Evolutionary conservation across 495 filamentous ascomycete genomes (phyloP), one percentile per base, ranked within the genome.

Genomic region (Trichocladium antarcticum): DNA sequence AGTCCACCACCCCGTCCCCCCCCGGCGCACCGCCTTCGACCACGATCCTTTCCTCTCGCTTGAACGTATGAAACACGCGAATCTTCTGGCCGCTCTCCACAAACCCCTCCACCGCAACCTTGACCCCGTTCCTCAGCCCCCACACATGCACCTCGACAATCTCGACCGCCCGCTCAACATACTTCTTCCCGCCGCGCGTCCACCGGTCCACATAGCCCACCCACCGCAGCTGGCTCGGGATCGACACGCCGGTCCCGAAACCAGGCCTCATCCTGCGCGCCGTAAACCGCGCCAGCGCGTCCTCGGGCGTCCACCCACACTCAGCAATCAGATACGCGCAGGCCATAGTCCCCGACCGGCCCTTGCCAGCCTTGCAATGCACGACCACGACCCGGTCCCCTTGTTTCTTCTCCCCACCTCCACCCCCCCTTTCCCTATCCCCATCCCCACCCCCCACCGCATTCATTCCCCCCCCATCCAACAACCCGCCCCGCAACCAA

Each of bases 301-400:
- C 78, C 48, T 84, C 76, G 11, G 79, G 68, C 32, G 73, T 81
- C 89, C 89, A 96, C 16, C 85, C 87, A 54, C 88, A 83, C 60
- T 98, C 84, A 16, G 83, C 80, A 51, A 98, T 93, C 40, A 98
- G 69, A 61, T 95, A 97, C 47, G 80, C 81, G 58, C 85, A 89
- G 17, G 82, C 80, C 58, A 88, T 77, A 0, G 86, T 95, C n/a
- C 92, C 92, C 48, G 85, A 92, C 38, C 92, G 74, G 1, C 92
- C 92, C 65, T 98, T 98, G 2, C 92, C 92, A 2, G 92, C 92
- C 65, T 96, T 98, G 69, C 92, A 97, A 63, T 97, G 92, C 10
- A 98, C 87, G 6, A 98, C 90, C 1, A 82, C 82, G 1, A 95
- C 84, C 19, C 87, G 72, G 59, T 47, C 20, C 16, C 41, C 31